A percentile compares a stretch with the other conserved stretches of the same genome.
Conservation (phyloP, 2,329 filamentous ascomycete species). For the Mycogone perniciosa region DNA sequence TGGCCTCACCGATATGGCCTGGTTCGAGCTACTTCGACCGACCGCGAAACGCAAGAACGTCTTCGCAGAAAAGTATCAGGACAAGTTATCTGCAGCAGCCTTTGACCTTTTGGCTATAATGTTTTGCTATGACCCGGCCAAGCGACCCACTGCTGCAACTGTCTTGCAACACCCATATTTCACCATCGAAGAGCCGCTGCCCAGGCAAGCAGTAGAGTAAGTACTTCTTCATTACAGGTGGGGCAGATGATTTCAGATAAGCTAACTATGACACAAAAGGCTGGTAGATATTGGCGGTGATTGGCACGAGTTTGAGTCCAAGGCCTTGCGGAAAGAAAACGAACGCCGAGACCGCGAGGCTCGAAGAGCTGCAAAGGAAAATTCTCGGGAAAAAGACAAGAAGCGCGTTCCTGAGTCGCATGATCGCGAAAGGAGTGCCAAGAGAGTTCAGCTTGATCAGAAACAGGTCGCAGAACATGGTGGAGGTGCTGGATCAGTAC, state of each 20-base stretch:
- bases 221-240: constrained; percentile 29
- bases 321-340: constrained; percentile 85
- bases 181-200: constrained; percentile 66
- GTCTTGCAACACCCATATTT: constrained; percentile 89
- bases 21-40: constrained; percentile 88
- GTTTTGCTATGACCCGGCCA: constrained; percentile 82
- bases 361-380: constrained; percentile 38
- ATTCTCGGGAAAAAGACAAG: constrained; percentile 30
- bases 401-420: constrained; percentile 32
- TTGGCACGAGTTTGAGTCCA: constrained; percentile 98
- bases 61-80: constrained; percentile 78
- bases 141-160: constrained; percentile 75
- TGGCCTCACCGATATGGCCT: constrained; percentile 84
- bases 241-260: constrained; percentile 22
- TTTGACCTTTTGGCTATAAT: constrained; percentile 78
- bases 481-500: not conserved
- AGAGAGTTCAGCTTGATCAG: constrained; percentile 28
- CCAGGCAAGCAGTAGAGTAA: constrained; percentile 76
- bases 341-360: constrained; percentile 58
- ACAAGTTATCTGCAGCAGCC: constrained; percentile 69
- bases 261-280: constrained; percentile 33
- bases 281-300: constrained; percentile 80
- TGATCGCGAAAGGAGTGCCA: constrained; percentile 27
- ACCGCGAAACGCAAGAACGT: constrained; percentile 63
- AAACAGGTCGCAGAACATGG: constrained; percentile 11